Percentiles rank a stretch among this genome's conserved stretches.
Evolutionary conservation across 805 yeast species (phyloP).

Genomic region (Starmerella potacharoeniae): DNA sequence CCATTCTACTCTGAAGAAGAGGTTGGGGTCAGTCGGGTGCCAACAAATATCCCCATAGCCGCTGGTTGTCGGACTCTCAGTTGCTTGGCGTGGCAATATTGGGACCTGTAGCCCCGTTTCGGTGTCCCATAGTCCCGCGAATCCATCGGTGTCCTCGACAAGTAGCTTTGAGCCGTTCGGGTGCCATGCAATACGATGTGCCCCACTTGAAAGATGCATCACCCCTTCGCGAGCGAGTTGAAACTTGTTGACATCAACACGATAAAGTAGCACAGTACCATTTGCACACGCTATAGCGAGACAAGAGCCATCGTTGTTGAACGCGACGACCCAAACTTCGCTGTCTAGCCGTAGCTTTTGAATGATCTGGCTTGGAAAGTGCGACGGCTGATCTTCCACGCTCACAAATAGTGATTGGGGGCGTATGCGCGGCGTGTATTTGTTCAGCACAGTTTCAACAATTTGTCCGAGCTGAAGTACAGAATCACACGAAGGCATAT

Average conservation of each 20-base stretch:
- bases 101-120: neutral
- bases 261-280: neutral
- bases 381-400: neutral
- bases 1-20: neutral
- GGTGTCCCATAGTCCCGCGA: neutral
- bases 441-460: neutral
- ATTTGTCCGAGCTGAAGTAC: slow-evolving; percentile 1
- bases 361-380: neutral
- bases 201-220: neutral
- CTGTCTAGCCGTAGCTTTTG: neutral
- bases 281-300: neutral
- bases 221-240: neutral
- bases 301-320: neutral
- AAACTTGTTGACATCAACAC: neutral
- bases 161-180: neutral
- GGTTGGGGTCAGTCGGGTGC: slow-evolving; percentile 6
- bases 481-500: neutral
- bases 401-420: neutral
- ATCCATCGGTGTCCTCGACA: neutral
- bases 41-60: slow-evolving; percentile 8
- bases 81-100: neutral
- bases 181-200: neutral
- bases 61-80: neutral
- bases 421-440: neutral
- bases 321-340: neutral